Evolutionary conservation across 1,139 yeast species (phyloP), one percentile per base, ranked within the genome.

Genomic region (Lizanozyma gosingica): DNA sequence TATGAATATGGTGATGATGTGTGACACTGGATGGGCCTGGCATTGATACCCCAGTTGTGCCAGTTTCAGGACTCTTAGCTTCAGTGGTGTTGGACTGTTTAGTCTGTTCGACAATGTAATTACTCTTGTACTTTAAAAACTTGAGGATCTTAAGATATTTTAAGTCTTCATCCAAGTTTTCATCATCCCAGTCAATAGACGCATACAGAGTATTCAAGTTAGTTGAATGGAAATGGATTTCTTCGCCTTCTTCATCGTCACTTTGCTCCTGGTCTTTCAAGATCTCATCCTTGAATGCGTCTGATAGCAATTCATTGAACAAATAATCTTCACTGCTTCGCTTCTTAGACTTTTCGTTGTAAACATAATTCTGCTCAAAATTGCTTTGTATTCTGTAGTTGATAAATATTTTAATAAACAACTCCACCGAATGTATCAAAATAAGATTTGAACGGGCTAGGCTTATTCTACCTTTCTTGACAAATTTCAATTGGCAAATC

Each of bases 161-260:
- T 53, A 69, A 60, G 48, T 70, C 75, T 48, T 71, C 76, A 48
- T 69, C 74, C 69, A 70, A 60, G 32, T 67, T 67, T 47, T 70
- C 75, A 47, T 70, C 73, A 44, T 71, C 76, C 76, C 76, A 70
- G 49, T 70, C 76, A 14, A 69, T 67, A 16, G 40, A 41, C 14
- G 49, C 50, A 29, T 56, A 54, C n/a, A n/a, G n/a, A 22, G 50
- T 49, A 14, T 46, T 48, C 14, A 45, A 42, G 6, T 45, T 49
- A 6, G 29, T 6, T 6, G 29, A 11, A 35, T 50, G 54, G 6
- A 48, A 53, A 35, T 50, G 53, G 8, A 48, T 53, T 11, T 57
- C 60, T 17, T 62, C 70, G 15, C 57, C 63, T 17, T 62, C 65
- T 3, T 64, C 67, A n/a, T 60, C 65, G 16, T 57, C 60, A 14